Conservation (phyloP, 768 basidiomycete genomes). For the Tephrocybe sp. region DNA sequence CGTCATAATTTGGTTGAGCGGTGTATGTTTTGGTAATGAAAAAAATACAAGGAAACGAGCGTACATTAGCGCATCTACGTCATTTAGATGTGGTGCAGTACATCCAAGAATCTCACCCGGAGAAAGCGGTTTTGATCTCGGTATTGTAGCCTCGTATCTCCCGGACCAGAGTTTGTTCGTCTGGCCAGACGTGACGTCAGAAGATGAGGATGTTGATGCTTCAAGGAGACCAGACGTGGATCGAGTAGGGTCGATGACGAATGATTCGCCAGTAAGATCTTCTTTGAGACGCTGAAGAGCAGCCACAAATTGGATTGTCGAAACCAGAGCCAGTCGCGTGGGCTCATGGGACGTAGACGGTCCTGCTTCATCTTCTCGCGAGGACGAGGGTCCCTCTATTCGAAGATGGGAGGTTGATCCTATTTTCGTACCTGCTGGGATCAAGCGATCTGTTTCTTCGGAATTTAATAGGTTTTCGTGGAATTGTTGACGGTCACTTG, state of each 20-base stretch:
- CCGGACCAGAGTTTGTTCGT: slow-evolving; percentile 46
- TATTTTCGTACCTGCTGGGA: slow-evolving; percentile 44
- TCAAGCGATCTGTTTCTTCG: slow-evolving; percentile 42
- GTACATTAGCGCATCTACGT: slow-evolving; percentile 89
- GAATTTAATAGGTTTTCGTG: slow-evolving; percentile 57
- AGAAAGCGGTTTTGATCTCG: slow-evolving; percentile 86
- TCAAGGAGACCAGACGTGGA: slow-evolving; percentile 11
- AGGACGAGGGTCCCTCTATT: slow-evolving; percentile 47
- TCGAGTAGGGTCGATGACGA: slow-evolving; percentile 15
- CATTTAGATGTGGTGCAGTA: slow-evolving; percentile 78
- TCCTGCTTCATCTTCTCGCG: slow-evolving; percentile 13
- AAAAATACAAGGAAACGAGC: slow-evolving; percentile 23
- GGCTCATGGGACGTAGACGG: slow-evolving; percentile 23
- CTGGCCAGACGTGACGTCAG: slow-evolving; percentile 1
- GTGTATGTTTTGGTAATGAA: neutral
- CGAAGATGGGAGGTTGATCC: slow-evolving; percentile 54
- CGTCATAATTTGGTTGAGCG: neutral
- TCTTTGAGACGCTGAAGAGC: slow-evolving; percentile 86
- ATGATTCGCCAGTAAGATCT: slow-evolving; percentile 53
- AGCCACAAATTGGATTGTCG: slow-evolving; percentile 96
- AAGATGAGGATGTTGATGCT: slow-evolving; percentile 4
- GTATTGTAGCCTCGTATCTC: slow-evolving; percentile 73
- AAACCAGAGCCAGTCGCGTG: slow-evolving; percentile 87
- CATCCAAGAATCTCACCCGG: slow-evolving; percentile 98
- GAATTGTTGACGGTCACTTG: slow-evolving; percentile 68